Conservation (phyloP, 768 basidiomycete genomes). For the Tubosaeta brunneosetosa region DNA sequence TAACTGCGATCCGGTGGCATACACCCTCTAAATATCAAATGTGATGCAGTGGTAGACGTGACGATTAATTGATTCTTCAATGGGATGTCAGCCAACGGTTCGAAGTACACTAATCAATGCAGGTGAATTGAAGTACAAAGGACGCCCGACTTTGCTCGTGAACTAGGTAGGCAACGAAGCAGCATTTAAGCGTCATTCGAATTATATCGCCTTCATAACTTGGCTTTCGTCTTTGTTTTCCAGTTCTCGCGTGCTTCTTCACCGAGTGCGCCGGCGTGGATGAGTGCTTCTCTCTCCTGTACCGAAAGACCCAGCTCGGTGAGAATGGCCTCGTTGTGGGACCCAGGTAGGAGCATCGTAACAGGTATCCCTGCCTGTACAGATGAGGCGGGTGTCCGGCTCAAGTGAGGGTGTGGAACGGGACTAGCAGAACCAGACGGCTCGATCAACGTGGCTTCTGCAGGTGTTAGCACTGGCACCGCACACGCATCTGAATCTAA, state of each 20-base stretch:
- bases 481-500: constrained; percentile 70
- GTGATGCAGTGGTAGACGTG: too few species aligned
- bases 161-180: not conserved
- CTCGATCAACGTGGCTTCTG: constrained; percentile 51
- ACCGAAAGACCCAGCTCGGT: constrained; percentile 45
- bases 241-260: constrained; percentile 22
- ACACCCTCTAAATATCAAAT: too few species aligned
- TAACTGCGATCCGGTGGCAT: too few species aligned
- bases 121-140: not conserved
- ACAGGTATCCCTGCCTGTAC: constrained; percentile 2
- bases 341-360: constrained; percentile 41
- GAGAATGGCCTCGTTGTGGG: constrained; percentile 52
- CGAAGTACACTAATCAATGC: too few species aligned
- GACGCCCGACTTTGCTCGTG: not conserved
- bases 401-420: constrained; percentile 48
- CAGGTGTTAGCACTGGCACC: constrained; percentile 60
- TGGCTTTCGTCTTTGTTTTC: constrained; percentile 19
- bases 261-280: constrained; percentile 46
- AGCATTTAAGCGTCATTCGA: not conserved
- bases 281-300: constrained; percentile 37
- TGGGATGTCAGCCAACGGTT: too few species aligned
- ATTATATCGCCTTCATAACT: constrained; percentile 16
- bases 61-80: too few species aligned
- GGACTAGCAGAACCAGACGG: constrained; percentile 39
- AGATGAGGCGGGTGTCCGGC: constrained; percentile 27